Percentiles rank a stretch among this genome's conserved stretches.
These are phyloP conservation scores for Geotrichum bryndzae DNA, from an alignment of 1,139 yeast species.

Conservation along the genomic window DNA sequence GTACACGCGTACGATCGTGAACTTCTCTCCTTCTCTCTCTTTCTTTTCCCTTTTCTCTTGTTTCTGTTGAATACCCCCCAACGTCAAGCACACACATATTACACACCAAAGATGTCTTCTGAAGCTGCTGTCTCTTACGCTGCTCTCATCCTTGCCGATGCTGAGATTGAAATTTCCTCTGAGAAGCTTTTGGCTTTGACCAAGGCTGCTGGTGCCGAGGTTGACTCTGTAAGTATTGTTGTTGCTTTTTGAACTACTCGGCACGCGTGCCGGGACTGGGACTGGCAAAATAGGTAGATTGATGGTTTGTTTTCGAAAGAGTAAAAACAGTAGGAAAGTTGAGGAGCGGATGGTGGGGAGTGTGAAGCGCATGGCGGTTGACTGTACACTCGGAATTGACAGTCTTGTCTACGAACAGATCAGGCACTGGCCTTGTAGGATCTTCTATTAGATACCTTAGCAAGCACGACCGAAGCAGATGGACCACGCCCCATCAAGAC, in stretches of 20 bases:
- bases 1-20: neutral
- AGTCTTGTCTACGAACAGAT: too few species aligned
- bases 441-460: too few species aligned
- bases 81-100: neutral
- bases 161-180: conserved; percentile 85
- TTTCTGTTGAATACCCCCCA: neutral
- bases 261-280: neutral
- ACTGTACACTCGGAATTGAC: too few species aligned
- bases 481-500: too few species aligned
- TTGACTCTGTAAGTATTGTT: conserved; percentile 52
- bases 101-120: conserved; percentile 27
- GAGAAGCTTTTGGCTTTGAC: conserved; percentile 80
- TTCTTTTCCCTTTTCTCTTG: neutral
- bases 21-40: neutral
- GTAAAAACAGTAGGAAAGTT: too few species aligned
- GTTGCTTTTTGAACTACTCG: neutral
- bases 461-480: too few species aligned
- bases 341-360: too few species aligned
- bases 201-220: conserved; percentile 81
- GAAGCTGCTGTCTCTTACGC: conserved; percentile 48
- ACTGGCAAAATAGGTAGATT: neutral
- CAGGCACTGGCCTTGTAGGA: too few species aligned
- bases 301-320: too few species aligned
- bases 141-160: conserved; percentile 94
- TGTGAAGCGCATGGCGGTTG: too few species aligned